Evolutionary conservation across 192 early-diverging fungal species (phyloP), one percentile per base, ranked within the genome.

Genomic region (Coemansia sp.): DNA sequence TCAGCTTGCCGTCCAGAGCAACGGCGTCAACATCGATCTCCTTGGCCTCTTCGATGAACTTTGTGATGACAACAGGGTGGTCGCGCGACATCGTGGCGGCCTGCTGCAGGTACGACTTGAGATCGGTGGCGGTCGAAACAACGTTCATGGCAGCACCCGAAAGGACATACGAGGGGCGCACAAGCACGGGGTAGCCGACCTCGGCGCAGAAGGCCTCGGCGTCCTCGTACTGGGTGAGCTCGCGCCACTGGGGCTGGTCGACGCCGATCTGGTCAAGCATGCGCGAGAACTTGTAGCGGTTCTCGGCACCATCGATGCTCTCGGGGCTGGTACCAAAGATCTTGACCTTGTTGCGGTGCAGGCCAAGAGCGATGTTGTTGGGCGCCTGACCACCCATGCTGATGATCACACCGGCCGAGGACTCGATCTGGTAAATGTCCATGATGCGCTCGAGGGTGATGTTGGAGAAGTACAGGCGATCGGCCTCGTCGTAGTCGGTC

Each of bases 11-110:
- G 48, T 91, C 86, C 15, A 86, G 67, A 8, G 96, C 94, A 45
- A 99, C 94, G n/a, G 93, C 96, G 65, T 99, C 96, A 74, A 99
- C 86, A 58, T 99, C 96, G 52, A 99, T 93, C 73, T 99, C 96
- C 79, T 95, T 93, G 36, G 96, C 96, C 49, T 92, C 92, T 58
- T 94, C 90, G 63, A 99, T 99, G 59, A 90, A 97, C 84, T 99
- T 97, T 50, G 94, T 85, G 54, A 99, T 95, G 14, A 99, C 96
- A 13, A 99, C 94, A 3, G 96, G 96, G 58, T 92, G 81, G 17
- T 95, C 92, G 55, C 89, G 84, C 42, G 93, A 95, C 52, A 99
- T 90, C 15, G 86, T 88, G 24, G 87, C 87, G 14, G 97, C 97
- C 68, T 95, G 84, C 26, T 82, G 79, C 40, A 99, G 80, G 68